Percentiles rank a stretch among this genome's conserved stretches.
These are phyloP conservation scores for Diatrype stigma DNA, from an alignment of 2,329 filamentous ascomycete species.

Conservation along the genomic window DNA sequence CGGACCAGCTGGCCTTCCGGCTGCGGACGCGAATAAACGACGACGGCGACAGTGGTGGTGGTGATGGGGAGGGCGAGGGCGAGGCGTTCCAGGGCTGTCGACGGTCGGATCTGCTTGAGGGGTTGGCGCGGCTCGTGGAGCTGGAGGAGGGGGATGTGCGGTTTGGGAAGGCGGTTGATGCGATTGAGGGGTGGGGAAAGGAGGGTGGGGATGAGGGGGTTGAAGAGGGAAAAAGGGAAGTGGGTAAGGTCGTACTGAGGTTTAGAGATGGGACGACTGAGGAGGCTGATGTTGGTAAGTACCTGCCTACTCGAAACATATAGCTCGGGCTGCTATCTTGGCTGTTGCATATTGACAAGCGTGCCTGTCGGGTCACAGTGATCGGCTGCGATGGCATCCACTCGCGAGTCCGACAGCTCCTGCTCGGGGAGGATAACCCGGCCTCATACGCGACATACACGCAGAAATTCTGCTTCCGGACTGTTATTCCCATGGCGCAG, in stretches of 20 bases:
- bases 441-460: slow-evolving; percentile 46
- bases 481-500: slow-evolving; percentile 55
- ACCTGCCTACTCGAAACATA: too few relatives aligned
- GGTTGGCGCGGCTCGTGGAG: slow-evolving; percentile 30
- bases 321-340: too few relatives aligned
- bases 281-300: slow-evolving; percentile 29
- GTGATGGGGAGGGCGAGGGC: neutral
- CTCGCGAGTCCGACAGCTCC: slow-evolving; percentile 45
- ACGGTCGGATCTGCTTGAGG: slow-evolving; percentile 36
- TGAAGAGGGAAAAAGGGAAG: slow-evolving; percentile 7
- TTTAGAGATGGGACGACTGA: slow-evolving; percentile 29
- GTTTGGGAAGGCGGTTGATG: slow-evolving; percentile 30
- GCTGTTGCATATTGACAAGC: neutral
- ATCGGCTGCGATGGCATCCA: slow-evolving; percentile 64
- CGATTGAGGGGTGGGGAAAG: slow-evolving; percentile 20
- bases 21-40: slow-evolving; percentile 31
- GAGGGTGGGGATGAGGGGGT: neutral
- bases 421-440: slow-evolving; percentile 45
- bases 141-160: slow-evolving; percentile 16
- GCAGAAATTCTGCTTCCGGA: slow-evolving; percentile 58
- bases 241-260: slow-evolving; percentile 18
- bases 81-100: slow-evolving; percentile 38
- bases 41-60: too few relatives aligned
- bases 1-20: slow-evolving; percentile 27
- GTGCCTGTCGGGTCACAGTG: slow-evolving; percentile 29